A percentile compares a stretch with the other conserved stretches of the same genome.
Conservation (phyloP, 208 protist species). For the Angomonas desouzai region DNA sequence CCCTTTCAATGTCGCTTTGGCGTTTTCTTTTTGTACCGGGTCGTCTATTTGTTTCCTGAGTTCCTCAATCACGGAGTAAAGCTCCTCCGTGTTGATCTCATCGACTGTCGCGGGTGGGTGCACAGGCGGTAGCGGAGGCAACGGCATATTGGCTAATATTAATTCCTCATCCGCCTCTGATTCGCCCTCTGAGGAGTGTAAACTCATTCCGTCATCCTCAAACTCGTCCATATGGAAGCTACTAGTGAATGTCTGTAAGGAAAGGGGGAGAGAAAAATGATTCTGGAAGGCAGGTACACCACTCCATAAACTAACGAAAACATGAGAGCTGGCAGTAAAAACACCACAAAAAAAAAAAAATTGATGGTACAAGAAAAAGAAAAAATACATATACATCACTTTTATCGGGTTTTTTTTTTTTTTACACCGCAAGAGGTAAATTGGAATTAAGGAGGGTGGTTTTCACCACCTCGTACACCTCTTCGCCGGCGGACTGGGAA, state of each 20-base stretch:
- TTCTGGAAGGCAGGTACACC: too few species aligned
- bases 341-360: not conserved
- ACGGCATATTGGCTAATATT: constrained; percentile 21
- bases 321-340: not conserved
- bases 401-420: not conserved
- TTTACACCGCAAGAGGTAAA: constrained; percentile 14
- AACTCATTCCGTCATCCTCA: not conserved
- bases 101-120: constrained; percentile 38
- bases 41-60: constrained; percentile 59
- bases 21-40: constrained; percentile 39
- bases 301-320: constrained; percentile 14
- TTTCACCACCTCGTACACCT: constrained; percentile 35
- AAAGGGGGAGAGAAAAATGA: constrained; percentile 1
- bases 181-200: constrained; percentile 18
- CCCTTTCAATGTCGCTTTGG: constrained; percentile 50
- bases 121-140: constrained; percentile 59
- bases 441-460: constrained; percentile 25
- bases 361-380: not conserved
- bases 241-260: not conserved
- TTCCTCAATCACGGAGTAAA: constrained; percentile 71
- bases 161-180: constrained; percentile 34
- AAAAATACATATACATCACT: not conserved
- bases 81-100: constrained; percentile 43
- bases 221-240: not conserved
- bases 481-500: constrained; percentile 32